Evolutionary conservation across 768 basidiomycete genomes (phyloP).

Genomic region (Phlebiopsis flavidoalba): DNA sequence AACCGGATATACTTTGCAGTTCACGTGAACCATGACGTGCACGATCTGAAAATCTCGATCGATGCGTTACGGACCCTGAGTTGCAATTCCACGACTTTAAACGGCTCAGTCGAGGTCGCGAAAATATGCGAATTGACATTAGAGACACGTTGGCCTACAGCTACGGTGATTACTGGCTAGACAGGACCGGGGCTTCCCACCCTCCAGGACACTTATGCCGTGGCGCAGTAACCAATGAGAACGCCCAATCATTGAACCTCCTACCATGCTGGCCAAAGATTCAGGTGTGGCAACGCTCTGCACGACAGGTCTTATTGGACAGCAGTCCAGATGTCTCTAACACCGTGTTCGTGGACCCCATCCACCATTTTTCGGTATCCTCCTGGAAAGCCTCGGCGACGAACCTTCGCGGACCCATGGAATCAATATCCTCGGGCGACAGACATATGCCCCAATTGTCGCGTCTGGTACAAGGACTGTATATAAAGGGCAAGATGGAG

Average conservation of each 20-base stretch:
- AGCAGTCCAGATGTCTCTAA: no score
- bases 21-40: background rate
- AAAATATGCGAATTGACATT: background rate
- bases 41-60: background rate
- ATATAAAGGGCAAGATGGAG: background rate
- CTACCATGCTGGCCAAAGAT: background rate
- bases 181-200: background rate
- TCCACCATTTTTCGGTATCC: background rate
- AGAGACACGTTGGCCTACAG: background rate
- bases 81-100: background rate
- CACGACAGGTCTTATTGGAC: no score
- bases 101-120: background rate
- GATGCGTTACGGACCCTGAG: background rate
- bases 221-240: background rate
- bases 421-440: background rate
- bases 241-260: background rate
- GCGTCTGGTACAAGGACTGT: background rate
- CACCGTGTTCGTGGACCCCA: background rate
- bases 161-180: background rate
- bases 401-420: background rate
- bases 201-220: background rate
- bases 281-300: no score
- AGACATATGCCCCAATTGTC: background rate
- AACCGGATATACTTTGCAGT: background rate
- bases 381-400: background rate